Conservation (phyloP, 2,329 filamentous ascomycete genomes). For the Cytospora paraplurivora region DNA sequence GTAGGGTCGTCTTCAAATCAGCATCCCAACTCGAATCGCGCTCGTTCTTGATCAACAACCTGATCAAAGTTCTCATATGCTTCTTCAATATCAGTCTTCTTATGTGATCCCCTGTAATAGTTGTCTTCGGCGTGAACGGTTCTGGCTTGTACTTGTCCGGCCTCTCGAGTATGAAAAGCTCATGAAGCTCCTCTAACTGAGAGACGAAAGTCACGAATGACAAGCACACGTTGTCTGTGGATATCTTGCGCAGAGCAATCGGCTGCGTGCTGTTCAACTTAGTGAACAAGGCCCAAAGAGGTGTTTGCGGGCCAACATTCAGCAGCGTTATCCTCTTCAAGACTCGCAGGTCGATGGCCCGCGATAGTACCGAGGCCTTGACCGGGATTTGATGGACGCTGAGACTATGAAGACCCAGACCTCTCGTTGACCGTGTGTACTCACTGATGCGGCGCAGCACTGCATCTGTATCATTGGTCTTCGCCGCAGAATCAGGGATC, state of each 20-base stretch:
- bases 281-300: slow-evolving; percentile 60
- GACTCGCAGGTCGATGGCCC: slow-evolving; percentile 57
- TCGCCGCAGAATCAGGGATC: slow-evolving; percentile 15
- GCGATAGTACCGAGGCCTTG: slow-evolving; percentile 58
- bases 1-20: slow-evolving; percentile 54
- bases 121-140: slow-evolving; percentile 53
- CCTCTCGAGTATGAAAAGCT: slow-evolving; percentile 62
- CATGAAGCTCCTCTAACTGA: slow-evolving; percentile 55
- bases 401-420: slow-evolving; percentile 57
- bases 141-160: slow-evolving; percentile 53
- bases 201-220: slow-evolving; percentile 57
- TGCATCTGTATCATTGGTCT: slow-evolving; percentile 31
- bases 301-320: slow-evolving; percentile 62
- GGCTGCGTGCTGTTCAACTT: slow-evolving; percentile 55
- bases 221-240: slow-evolving; percentile 63
- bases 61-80: slow-evolving; percentile 56
- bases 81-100: slow-evolving; percentile 58
- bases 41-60: slow-evolving; percentile 64
- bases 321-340: slow-evolving; percentile 62
- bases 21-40: slow-evolving; percentile 56
- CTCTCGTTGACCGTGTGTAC: slow-evolving; percentile 61
- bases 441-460: slow-evolving; percentile 43
- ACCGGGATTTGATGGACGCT: slow-evolving; percentile 62
- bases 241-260: slow-evolving; percentile 58
- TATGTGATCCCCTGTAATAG: slow-evolving; percentile 59